Evolutionary conservation across 306 rosid species (phyloP), one percentile per base, ranked within the genome.

Genomic region (Casuarina equisetifolia): DNA sequence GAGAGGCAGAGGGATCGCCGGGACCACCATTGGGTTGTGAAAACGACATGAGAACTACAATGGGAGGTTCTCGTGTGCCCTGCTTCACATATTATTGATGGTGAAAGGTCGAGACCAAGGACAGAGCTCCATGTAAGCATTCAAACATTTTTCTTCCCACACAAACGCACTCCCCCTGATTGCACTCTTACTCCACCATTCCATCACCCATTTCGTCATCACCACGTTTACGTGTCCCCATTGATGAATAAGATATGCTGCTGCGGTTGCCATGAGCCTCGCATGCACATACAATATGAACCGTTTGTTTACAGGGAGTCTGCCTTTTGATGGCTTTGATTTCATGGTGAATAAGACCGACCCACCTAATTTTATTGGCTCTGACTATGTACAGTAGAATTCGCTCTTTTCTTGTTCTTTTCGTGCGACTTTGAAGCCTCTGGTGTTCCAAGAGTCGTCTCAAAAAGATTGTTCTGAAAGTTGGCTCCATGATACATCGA

Each of bases 171-270:
- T 82, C 70, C 78, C 88, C 73, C 75, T 82, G 80, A 78, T 86
- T 85, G 90, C 91, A 86, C 84, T 87, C 89, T 88, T 89, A 92
- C 97, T 92, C 89, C 78, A 89, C 79, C 97, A 74, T 77, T 66
- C 69, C 89, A 83, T 86, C 89, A 86, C n/a, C 73, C 74, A 83
- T 90, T 89, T 85, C 94, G 92, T 92, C 94, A 89, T 84, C 85
- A 74, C 89, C 64, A 90, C 91, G 96, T 84, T 77, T 87, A 83
- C 84, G 55, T 87, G 92, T 86, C 90, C 85, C 82, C 72, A 36
- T 73, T 66, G 43, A 11, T 35, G 12, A 73, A 39, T 43, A 50
- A 61, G 81, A 49, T 82, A 54, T 42, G 46, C 42, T 83, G 74
- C 25, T 76, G 77, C 64, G 40, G 61, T 78, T 68, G 46, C 49